These are phyloP conservation scores for Phytophthora uliginosa DNA, from an alignment of 352 stramenopile species.

Conservation along the genomic window DNA sequence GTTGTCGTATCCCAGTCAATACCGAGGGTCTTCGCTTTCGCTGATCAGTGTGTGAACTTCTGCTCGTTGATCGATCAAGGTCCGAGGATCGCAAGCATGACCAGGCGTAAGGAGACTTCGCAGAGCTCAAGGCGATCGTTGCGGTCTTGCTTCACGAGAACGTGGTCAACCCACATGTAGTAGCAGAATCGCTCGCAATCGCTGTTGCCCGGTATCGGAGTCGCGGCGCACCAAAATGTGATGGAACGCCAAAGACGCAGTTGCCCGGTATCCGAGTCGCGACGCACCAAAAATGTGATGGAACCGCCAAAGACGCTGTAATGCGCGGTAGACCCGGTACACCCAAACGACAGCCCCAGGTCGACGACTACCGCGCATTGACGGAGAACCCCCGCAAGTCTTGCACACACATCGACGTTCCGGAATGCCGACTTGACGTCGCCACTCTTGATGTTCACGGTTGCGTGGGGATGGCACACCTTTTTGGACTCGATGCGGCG, in stretches of 20 bases:
- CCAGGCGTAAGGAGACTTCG: slow-evolving; percentile 5
- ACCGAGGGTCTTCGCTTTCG: slow-evolving; percentile 9
- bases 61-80: slow-evolving; percentile 31
- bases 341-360: neutral
- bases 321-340: neutral
- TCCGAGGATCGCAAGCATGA: slow-evolving; percentile 28
- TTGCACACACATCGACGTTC: neutral
- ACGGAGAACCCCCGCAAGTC: no score
- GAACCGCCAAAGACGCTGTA: neutral
- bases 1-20: slow-evolving; percentile 1
- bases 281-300: neutral
- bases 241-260: no score
- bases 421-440: neutral
- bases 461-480: neutral
- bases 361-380: neutral
- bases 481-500: neutral
- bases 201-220: no score
- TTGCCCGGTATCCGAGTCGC: no score
- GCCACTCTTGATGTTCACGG: neutral
- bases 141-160: neutral
- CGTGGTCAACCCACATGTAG: neutral
- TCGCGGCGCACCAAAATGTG: no score
- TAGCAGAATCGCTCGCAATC: no score
- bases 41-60: slow-evolving; percentile 28
- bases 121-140: neutral